These are phyloP conservation scores for Puccinia polysora DNA, from an alignment of 1,284 basidiomycete genomes.

Conservation along the genomic window DNA sequence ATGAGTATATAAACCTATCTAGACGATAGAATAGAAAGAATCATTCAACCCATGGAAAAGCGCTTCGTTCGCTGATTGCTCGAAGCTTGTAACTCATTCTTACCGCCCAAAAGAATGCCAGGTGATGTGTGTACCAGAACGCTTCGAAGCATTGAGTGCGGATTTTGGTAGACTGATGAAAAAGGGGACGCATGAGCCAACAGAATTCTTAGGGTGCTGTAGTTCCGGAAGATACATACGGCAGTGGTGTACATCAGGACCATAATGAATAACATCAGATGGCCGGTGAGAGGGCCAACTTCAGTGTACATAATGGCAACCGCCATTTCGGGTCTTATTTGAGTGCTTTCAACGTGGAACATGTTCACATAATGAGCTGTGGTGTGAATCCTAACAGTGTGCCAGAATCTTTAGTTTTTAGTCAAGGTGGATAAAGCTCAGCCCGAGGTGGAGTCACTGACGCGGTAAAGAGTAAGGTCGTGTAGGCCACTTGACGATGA, in stretches of 20 bases:
- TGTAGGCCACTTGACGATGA: conserved; percentile 36
- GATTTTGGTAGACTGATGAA: conserved; percentile 67
- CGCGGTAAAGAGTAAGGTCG: conserved; percentile 29
- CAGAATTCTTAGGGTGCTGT: background rate
- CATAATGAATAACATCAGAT: conserved; percentile 66
- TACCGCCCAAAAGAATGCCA: conserved; percentile 86
- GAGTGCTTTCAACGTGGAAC: conserved; percentile 23
- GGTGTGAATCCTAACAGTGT: conserved; percentile 16
- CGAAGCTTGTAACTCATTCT: conserved; percentile 30
- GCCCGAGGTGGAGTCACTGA: background rate
- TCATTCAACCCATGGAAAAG: conserved; percentile 4
- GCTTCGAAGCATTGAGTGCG: conserved; percentile 79
- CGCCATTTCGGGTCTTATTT: conserved; percentile 21
- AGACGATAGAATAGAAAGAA: background rate
- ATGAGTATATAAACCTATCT: conserved; percentile 68
- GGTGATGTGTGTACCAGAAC: conserved; percentile 88
- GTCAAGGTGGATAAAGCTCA: background rate
- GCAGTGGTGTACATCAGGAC: conserved; percentile 60
- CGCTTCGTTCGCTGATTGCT: background rate
- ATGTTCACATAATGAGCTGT: conserved; percentile 42
- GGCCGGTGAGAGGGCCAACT: conserved; percentile 73
- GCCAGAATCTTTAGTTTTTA: background rate
- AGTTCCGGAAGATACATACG: background rate
- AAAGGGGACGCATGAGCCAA: background rate
- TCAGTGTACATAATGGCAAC: conserved; percentile 31